phyloP scores from a whole-genome alignment of 2,329 filamentous ascomycete genomes.

The Parastagonospora avenae region DNA sequence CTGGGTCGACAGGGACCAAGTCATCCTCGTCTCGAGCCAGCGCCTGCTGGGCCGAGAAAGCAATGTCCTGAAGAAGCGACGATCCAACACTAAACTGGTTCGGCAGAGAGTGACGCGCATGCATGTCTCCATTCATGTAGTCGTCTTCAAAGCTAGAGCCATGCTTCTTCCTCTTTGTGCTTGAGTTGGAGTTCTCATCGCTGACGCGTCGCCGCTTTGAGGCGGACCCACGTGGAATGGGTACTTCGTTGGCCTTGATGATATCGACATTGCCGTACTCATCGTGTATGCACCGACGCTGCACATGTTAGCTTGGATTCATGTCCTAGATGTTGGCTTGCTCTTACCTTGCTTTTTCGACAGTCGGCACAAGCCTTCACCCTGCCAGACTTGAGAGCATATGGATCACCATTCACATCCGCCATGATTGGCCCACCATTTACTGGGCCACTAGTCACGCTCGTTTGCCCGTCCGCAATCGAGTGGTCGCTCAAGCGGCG shows the following conservation, averaged over 20 bases:
- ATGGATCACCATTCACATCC: constrained; percentile 43
- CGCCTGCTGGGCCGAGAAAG: constrained; percentile 38
- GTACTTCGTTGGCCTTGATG: constrained; percentile 65
- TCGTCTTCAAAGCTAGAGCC: constrained; percentile 32
- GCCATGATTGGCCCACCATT: constrained; percentile 41
- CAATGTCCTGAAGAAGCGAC: constrained; percentile 31
- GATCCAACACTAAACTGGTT: constrained; percentile 25
- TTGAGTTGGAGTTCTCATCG: constrained; percentile 30
- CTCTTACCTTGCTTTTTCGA: constrained; percentile 65
- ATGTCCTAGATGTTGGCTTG: background rate
- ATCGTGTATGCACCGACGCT: constrained; percentile 71
- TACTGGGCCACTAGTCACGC: constrained; percentile 22
- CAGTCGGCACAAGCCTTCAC: constrained; percentile 70
- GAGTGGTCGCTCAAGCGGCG: constrained; percentile 41
- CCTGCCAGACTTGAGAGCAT: constrained; percentile 60
- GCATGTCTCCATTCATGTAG: constrained; percentile 27
- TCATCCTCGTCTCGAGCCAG: constrained; percentile 29
- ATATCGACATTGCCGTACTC: constrained; percentile 68
- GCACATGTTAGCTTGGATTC: constrained; percentile 22
- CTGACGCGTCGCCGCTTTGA: constrained; percentile 59
- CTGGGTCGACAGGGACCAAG: constrained; percentile 35
- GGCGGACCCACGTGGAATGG: constrained; percentile 63
- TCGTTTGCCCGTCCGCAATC: constrained; percentile 21
- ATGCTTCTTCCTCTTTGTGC: constrained; percentile 34
- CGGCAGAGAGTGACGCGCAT: constrained; percentile 29